Base-by-base conservation (phyloP, 2,329 filamentous ascomycete genomes). In the Herpotrichia juniperi region DNA sequence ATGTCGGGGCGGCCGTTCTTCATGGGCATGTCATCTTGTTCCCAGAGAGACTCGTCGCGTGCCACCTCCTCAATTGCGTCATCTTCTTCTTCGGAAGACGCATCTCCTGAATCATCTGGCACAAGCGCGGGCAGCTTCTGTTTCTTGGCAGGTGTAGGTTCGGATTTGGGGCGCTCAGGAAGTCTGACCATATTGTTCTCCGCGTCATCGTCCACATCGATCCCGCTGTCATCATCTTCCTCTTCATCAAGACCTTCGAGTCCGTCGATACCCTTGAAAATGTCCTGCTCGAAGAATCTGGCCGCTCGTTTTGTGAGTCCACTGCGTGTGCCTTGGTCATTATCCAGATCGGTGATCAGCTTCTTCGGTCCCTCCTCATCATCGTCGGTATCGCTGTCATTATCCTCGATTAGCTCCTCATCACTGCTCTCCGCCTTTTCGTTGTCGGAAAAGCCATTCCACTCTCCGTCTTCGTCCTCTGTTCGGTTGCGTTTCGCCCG, bases 281-380 rank as follows among this genome's bases (percentile, higher is more conserved):
- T 88, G 61, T 97, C 93, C 70, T 97, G 93, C 63, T 90, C 89
- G 73, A 99, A 99, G 77, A 99, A 99, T 54, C 88, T 83, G 9
- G 88, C 84, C 8, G 94, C 94, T 57, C 91, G 85, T 72, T 87
- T 93, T 2, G 92, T 96, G n/a, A 97, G 79, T 10, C 84, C 87
- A 24, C 78, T 79, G 7, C 76, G 73, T 11, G 80, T 78, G 31
- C 77, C 76, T 4, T 75, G 75, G 7, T 79, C 76, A 48, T 77
- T 77, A 58, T 87, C 81, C 22, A 93, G 78, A 54, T 89, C 86
- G 1, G 84, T 87, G 42, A 89, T 74, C 4, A 90, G 75, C 4
- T 75, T 72, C 59, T 80, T 78, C 12, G 79, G 77, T 4, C 72
- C 71, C 12, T 73, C 75, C 31, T 79, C 77, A 7, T 87, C 84